Base-by-base conservation (phyloP, 768 basidiomycete species). In the Suillus decipiens region DNA sequence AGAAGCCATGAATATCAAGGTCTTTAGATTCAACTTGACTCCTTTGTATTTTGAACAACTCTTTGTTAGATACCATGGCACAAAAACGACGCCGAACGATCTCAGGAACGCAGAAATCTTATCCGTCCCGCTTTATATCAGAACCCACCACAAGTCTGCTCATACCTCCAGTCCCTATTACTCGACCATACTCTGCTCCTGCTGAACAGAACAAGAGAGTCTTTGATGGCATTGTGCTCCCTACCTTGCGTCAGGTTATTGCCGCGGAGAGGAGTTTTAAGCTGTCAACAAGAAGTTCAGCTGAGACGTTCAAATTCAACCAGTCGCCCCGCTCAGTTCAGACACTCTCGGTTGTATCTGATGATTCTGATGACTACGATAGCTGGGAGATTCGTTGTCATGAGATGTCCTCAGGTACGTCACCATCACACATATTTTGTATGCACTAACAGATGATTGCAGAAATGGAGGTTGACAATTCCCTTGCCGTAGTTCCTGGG, bases 221-320 rank as follows among this genome's bases (percentile, higher is more conserved):
- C n/a, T 71, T 78, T 28, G 75, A 78, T 36, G 71, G 72, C 12
- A 63, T 78, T 19, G 67, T 71, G 22, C 62, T 79, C 17, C 75
- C 72, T 19, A 71, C 72, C 39, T 53, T 69, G 24, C 66, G 63
- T 24, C 64, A 65, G 61, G 59, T 66, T 43, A 37, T 65, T 60
- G 59, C 65, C 63, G 54, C 61, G 66, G 63, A 65, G 47, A 59
- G 7, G 33, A 45, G 14, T 61, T 58, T 17, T 47, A 59, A 36
- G 14, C 24, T n/a, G 39, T 57, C 28, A 34, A 24, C 24, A 39
- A 14, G 37, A n/a, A 51, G 48, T 39, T 11, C 45, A 24, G 19
- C 24, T 34, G 14, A 24, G 24, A 59, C 42, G 22, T 7, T 39
- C 11, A 54, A 7, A 15, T 58, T 33, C 9, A 58, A 61, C 17